phyloP scores from a whole-genome alignment of 345 rosid genomes.

The Melastoma malabathricum region DNA sequence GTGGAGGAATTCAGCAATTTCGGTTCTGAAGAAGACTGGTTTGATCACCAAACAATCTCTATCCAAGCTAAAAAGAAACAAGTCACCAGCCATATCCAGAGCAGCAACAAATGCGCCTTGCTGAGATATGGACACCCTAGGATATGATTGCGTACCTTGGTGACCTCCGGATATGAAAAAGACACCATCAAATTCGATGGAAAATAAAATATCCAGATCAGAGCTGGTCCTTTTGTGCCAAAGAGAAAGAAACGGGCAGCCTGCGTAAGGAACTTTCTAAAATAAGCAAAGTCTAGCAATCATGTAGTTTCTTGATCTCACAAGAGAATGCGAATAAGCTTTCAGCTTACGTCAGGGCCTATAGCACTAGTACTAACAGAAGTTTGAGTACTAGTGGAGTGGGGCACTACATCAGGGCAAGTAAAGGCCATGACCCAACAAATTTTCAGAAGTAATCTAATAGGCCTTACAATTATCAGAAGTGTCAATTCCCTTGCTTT shows the following conservation, averaged over 20 bases:
- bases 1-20: slow-evolving; percentile 19
- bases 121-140: slow-evolving; percentile 78
- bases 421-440: too few relatives aligned
- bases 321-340: too few relatives aligned
- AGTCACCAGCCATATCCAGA: slow-evolving; percentile 49
- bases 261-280: slow-evolving; percentile 20
- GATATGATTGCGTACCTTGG: slow-evolving; percentile 32
- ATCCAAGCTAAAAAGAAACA: slow-evolving; percentile 55
- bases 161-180: slow-evolving; percentile 26
- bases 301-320: background rate
- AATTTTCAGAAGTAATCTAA: too few relatives aligned
- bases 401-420: too few relatives aligned
- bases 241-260: slow-evolving; percentile 49
- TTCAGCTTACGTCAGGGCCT: too few relatives aligned
- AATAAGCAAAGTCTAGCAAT: background rate
- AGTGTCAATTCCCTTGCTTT: too few relatives aligned
- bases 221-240: slow-evolving; percentile 41
- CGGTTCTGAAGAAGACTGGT: slow-evolving; percentile 13
- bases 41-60: slow-evolving; percentile 21
- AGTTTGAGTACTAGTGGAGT: too few relatives aligned
- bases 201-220: slow-evolving; percentile 39
- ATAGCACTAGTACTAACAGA: too few relatives aligned
- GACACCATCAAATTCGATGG: slow-evolving; percentile 53
- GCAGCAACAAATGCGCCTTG: slow-evolving; percentile 50
- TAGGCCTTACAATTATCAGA: too few relatives aligned